Base-by-base conservation (phyloP, 768 basidiomycete species). In the Auricularia cornea region DNA sequence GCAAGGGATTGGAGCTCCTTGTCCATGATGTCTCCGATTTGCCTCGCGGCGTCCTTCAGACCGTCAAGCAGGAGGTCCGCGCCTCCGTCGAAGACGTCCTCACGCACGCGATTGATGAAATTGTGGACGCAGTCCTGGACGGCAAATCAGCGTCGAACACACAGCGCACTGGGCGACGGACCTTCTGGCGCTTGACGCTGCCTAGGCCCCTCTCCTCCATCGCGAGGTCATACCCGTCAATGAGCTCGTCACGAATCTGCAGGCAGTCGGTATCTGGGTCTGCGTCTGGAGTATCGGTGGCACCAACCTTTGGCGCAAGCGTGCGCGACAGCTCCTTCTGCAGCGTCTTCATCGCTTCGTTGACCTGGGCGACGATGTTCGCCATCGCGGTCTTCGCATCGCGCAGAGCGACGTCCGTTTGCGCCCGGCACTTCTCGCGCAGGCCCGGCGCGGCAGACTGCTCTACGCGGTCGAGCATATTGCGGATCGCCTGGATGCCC, bases 241-340 rank as follows among this genome's bases (percentile, higher is more conserved):
- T 29, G 12, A 86, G 75, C 66, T 82, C 78, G 11, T 69, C 69
- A 65, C 83, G 82, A 14, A 87, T 79, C 68, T 84, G 81, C 18
- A 84, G 84, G 29, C 18, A 6, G 26, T 29, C 8, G 14, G 54
- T 29, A 8, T n/a, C 54, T 11, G 8, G 28, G 11, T 6, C 8
- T 1, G 28, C 54, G 26, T 26, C 28, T 10, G 14, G 28, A 29
- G 54, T 20, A 57, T 26, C 30, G 6, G n/a, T n/a, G n/a, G 26
- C 26, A 28, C 54, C 18, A 6, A 57, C 54, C 54, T 16, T 26
- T 8, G 54, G 54, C 12, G 83, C 77, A 64, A 87, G 74, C 66
- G 77, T 81, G 23, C 84, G 76, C 0, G 84, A 85, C 5, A 84
- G 74, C 60, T 85, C 83, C 72, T 86, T 86, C 72, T 86, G 85